Conservation (phyloP, 345 rosid genomes). For the Brassica cretica region DNA sequence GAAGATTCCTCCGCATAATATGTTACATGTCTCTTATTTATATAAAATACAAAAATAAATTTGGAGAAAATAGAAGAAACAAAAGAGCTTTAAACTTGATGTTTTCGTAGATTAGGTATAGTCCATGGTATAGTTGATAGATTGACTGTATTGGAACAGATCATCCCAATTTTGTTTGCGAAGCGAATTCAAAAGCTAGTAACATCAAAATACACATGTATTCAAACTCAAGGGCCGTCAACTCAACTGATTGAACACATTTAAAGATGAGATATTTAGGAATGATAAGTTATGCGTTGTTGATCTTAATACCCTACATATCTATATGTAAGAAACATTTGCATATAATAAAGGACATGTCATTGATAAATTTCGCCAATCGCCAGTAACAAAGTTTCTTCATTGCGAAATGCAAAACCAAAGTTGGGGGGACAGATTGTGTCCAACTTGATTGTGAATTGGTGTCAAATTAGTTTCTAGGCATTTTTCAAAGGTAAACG, state of each 20-base stretch:
- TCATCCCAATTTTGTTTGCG: background rate
- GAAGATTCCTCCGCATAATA: slow-evolving; percentile 13
- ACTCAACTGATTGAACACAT: background rate
- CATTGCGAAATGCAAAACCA: background rate
- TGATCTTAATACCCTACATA: background rate
- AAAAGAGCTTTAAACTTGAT: background rate
- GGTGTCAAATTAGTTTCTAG: background rate
- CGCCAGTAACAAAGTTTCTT: background rate
- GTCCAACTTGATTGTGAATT: background rate
- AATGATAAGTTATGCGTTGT: background rate
- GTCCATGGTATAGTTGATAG: background rate
- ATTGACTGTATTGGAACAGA: slow-evolving; percentile 9
- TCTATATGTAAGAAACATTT: background rate
- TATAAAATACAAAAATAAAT: background rate
- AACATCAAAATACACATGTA: background rate
- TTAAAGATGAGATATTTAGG: background rate
- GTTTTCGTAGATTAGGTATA: background rate
- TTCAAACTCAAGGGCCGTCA: background rate
- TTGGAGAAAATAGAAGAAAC: background rate
- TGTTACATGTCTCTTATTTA: slow-evolving; percentile 1
- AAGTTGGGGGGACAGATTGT: slow-evolving; percentile 6
- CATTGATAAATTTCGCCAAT: background rate
- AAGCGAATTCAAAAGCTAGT: slow-evolving; percentile 2
- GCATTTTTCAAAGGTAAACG: slow-evolving; percentile 6
- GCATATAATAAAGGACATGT: background rate